Evolutionary conservation across 345 rosid genomes (phyloP).

Genomic region (Eucalyptus regnans): DNA sequence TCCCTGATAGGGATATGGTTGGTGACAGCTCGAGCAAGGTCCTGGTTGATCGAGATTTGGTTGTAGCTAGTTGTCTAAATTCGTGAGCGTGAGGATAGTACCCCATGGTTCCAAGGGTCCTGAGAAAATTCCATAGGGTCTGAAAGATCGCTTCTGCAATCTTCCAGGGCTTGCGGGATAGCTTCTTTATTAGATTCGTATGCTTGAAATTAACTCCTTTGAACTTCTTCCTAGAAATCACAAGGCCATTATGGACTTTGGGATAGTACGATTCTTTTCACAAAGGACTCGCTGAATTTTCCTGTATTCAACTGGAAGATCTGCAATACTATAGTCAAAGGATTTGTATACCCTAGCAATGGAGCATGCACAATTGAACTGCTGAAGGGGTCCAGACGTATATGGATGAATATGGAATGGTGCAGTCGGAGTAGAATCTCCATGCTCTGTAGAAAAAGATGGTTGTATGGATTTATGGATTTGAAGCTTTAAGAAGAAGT

Average conservation of each 20-base stretch:
- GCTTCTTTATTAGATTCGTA: not conserved
- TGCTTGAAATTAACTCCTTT: not conserved
- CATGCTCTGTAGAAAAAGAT: not conserved
- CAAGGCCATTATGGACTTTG: not conserved
- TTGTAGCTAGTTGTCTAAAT: not conserved
- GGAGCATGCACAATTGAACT: not conserved
- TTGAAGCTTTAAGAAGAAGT: not conserved
- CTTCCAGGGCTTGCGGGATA: not conserved
- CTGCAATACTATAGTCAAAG: not conserved
- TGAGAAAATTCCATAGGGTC: not conserved
- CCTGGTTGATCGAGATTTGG: not conserved
- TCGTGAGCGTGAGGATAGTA: not conserved
- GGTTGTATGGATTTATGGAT: not conserved
- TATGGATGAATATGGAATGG: not conserved
- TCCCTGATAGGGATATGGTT: not conserved
- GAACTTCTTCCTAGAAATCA: not conserved
- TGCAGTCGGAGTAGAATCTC: not conserved
- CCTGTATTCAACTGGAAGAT: not conserved
- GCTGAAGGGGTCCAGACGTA: not conserved
- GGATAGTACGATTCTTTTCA: not conserved
- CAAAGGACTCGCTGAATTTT: not conserved
- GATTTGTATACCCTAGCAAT: not conserved
- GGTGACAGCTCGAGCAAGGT: not conserved
- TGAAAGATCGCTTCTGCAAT: not conserved
- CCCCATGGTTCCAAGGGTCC: not conserved